Percentiles rank a stretch among this genome's conserved stretches.
Conservation (phyloP, 2,329 filamentous ascomycete species). For the Diaporthe sp. region DNA sequence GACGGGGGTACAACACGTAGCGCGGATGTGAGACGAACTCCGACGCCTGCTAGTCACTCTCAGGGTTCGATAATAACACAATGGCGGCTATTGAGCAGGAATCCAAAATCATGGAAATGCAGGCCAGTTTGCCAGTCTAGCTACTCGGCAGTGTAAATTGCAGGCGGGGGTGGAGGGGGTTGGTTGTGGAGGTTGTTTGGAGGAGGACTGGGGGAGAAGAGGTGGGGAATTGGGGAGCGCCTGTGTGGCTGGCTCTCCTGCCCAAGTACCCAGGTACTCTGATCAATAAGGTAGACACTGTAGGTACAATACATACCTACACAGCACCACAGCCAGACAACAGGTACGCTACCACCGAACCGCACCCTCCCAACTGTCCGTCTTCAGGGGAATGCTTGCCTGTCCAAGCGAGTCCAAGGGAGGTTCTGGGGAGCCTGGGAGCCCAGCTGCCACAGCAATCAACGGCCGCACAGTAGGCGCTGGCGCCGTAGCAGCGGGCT, state of each 20-base stretch:
- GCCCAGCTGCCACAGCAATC: slow-evolving; percentile 11
- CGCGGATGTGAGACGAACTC: slow-evolving; percentile 19
- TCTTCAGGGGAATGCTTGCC: slow-evolving; percentile 18
- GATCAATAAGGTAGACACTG: too few relatives aligned
- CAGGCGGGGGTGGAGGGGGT: not conserved
- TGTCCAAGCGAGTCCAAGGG: too few relatives aligned
- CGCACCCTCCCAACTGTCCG: slow-evolving; percentile 10
- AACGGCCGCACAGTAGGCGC: not conserved
- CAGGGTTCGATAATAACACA: not conserved
- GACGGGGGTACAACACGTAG: not conserved
- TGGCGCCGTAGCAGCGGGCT: slow-evolving; percentile 16
- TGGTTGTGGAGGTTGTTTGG: not conserved
- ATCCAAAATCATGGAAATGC: not conserved
- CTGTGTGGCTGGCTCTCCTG: not conserved
- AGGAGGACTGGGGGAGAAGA: not conserved
- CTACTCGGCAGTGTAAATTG: slow-evolving; percentile 8
- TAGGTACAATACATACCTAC: too few relatives aligned
- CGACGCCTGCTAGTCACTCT: not conserved
- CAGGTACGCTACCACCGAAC: not conserved
- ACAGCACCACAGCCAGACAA: not conserved
- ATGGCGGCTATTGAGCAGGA: not conserved
- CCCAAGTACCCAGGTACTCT: not conserved
- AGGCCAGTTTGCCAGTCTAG: not conserved
- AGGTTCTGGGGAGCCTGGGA: not conserved
- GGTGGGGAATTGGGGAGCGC: not conserved